These are phyloP conservation scores for Isochrysis galbana DNA, from an alignment of 78 protist genomes.

Conservation along the genomic window DNA sequence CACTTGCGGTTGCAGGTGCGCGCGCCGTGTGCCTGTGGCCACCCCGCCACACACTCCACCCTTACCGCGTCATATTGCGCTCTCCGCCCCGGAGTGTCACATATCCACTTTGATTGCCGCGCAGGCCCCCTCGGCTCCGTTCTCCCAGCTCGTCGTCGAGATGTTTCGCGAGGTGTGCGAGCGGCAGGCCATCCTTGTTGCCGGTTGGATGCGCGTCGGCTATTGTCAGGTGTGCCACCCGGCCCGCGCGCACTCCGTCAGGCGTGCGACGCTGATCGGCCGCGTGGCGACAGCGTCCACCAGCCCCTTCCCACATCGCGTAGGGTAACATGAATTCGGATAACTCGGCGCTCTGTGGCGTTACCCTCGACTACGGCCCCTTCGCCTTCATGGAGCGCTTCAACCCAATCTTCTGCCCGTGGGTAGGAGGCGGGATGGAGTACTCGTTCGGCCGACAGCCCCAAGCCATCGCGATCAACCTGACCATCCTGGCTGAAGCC, in stretches of 20 bases:
- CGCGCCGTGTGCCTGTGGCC: neutral
- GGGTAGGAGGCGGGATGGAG: neutral
- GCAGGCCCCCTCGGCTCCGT: neutral
- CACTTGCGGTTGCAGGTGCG: neutral
- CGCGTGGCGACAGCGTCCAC: no score
- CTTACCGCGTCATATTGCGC: no score
- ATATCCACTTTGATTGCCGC: no score
- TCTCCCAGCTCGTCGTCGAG: neutral
- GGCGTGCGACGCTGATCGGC: no score
- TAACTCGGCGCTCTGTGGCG: neutral
- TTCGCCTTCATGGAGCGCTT: constrained; percentile 19
- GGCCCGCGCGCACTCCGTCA: no score
- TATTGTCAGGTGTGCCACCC: neutral
- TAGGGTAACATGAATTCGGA: constrained; percentile 26
- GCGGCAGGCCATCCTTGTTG: neutral
- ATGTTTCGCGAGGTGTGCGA: neutral
- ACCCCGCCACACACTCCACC: no score
- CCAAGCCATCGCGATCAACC: neutral
- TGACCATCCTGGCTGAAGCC: neutral
- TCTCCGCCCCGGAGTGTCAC: no score
- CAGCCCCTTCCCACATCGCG: no score
- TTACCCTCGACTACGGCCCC: constrained; percentile 18
- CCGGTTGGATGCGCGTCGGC: constrained; percentile 19
- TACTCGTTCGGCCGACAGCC: constrained; percentile 8
- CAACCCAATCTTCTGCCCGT: neutral